Percentiles rank a stretch among this genome's conserved stretches.
These are phyloP conservation scores for Leishmania braziliensis DNA, from an alignment of 208 protist genomes.

Conservation along the genomic window DNA sequence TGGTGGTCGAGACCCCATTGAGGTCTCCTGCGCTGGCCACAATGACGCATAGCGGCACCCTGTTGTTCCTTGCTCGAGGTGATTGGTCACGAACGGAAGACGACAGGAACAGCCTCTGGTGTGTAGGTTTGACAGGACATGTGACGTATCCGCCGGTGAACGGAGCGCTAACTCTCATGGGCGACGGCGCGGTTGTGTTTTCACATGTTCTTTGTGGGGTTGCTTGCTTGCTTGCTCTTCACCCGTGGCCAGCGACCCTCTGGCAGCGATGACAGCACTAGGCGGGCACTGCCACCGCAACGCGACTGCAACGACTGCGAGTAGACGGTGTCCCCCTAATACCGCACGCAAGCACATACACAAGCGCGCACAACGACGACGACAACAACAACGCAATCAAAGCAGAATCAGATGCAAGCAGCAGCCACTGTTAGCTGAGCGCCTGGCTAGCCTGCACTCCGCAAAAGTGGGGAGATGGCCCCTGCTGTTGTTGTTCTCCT, in stretches of 20 bases:
- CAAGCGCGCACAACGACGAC: not conserved
- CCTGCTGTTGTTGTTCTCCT: not conserved
- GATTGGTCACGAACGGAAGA: not conserved
- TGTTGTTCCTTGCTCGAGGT: conserved; percentile 7
- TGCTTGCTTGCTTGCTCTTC: not conserved
- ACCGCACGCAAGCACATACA: not conserved
- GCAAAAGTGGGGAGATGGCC: not conserved
- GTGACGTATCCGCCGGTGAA: conserved; percentile 22
- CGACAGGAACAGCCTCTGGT: conserved; percentile 7
- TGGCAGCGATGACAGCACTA: not conserved
- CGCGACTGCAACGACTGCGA: not conserved
- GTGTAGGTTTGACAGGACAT: conserved; percentile 12
- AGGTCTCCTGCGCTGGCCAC: not conserved
- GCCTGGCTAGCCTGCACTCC: not conserved
- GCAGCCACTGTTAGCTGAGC: not conserved
- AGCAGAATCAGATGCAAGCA: not conserved
- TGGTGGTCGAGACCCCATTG: not conserved
- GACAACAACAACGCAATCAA: not conserved
- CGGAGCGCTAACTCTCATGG: conserved; percentile 19
- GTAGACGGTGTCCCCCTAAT: not conserved
- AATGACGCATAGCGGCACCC: not conserved
- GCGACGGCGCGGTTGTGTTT: conserved; percentile 17
- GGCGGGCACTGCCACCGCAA: not conserved
- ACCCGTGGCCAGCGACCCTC: conserved; percentile 7
- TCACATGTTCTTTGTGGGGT: not conserved